phyloP scores from a whole-genome alignment of 1,284 basidiomycete species.

The Takashimella tepidaria region DNA sequence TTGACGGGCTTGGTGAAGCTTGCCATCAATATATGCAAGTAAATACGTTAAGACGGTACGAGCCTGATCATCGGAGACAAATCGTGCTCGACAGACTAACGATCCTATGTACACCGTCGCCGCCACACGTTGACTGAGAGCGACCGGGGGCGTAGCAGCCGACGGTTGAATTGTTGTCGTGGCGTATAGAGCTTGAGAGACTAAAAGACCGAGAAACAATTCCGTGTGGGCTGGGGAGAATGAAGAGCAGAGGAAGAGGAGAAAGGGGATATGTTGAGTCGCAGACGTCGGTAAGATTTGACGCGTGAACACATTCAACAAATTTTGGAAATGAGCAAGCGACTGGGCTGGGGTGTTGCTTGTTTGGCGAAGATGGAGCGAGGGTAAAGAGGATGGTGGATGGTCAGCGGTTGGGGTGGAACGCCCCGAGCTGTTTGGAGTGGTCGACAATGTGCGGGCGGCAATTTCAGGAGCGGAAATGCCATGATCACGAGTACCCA shows the following conservation, averaged over 20 bases:
- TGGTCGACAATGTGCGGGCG: conserved; percentile 18
- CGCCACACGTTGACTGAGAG: conserved; percentile 59
- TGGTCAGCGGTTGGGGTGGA: conserved; percentile 26
- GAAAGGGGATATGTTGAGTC: conserved; percentile 94
- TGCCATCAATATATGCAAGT: conserved; percentile 73
- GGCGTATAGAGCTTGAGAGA: conserved; percentile 79
- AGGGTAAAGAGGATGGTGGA: conserved; percentile 6
- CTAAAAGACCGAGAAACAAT: conserved; percentile 86
- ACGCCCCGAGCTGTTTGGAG: conserved; percentile 21
- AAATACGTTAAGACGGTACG: conserved; percentile 74
- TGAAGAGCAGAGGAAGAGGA: conserved; percentile 92
- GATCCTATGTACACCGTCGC: conserved; percentile 88
- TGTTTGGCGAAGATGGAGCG: conserved; percentile 12
- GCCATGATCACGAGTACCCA: conserved; percentile 26
- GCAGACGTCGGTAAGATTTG: conserved; percentile 92
- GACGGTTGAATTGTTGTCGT: conserved; percentile 18
- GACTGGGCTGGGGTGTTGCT: conserved; percentile 31
- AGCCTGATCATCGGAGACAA: conserved; percentile 70
- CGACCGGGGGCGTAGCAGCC: conserved; percentile 26
- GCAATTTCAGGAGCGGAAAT: conserved; percentile 34
- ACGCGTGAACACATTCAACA: conserved; percentile 88
- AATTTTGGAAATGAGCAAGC: conserved; percentile 68
- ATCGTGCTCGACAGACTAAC: conserved; percentile 85
- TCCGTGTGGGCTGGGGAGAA: conserved; percentile 85
- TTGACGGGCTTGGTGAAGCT: conserved; percentile 64